Base-by-base conservation (phyloP, 495 filamentous ascomycete genomes). In the Articulospora tetracladia region DNA sequence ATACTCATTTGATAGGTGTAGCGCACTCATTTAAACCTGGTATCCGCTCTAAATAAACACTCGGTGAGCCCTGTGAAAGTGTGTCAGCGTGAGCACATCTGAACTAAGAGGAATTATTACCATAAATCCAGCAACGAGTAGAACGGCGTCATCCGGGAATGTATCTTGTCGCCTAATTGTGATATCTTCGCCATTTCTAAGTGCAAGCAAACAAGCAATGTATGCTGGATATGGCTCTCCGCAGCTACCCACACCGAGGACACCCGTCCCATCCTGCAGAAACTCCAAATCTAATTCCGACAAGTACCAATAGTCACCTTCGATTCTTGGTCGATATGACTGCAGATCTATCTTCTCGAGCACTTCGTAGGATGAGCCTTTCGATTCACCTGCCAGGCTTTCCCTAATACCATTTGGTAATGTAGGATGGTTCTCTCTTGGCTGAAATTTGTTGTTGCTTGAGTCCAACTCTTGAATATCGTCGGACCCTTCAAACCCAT, bases 401-500 rank as follows among this genome's bases (percentile, higher is more conserved):
- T 93, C 87, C 75, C 91, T 91, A 10, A 91, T 91, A 23, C 77
- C 86, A 44, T 85, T 92, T 68, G 92, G 93, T 52, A 91, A 96
- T 74, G 89, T 89, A 19, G 92, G 97, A 54, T 96, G 97, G 83
- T 97, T 97, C 74, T 96, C 92, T 55, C 91, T 92, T 0, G 95
- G 96, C 70, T 89, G 87, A 75, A 97, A 97, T 4, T 6, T 32
- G 1, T 11, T 41, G 2, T 30, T 12, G 11, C 22, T 28, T 19
- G 27, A 17, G 1, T 13, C 26, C 11, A 47, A n/a, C 11, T 11
- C 11, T 26, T 56, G 52, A 12, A 41, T 1, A 8, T 49, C 28
- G 10, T 52, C 57, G 11, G 11, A 46, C 39, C 61, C 61, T 20
- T 67, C 60, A 51, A 55, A 55, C 13, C 58, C 53, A 41, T 67